Percentiles rank a stretch among this genome's conserved stretches.
phyloP scores from a whole-genome alignment of 1,139 yeast species.

The Fermentozyma sake region DNA sequence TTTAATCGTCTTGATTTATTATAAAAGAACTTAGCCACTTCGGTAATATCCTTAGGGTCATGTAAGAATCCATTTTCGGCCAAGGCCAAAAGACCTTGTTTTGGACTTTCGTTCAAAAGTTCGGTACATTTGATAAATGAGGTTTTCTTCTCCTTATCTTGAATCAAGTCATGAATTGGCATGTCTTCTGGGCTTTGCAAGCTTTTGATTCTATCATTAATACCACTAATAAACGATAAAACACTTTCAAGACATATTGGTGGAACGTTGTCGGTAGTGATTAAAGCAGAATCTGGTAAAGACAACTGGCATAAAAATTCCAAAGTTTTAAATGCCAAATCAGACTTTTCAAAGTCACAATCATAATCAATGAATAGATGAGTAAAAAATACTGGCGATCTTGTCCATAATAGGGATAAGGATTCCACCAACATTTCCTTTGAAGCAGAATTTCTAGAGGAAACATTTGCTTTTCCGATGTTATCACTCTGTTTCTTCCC shows the following conservation, averaged over 20 bases:
- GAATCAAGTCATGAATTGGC: slow-evolving; percentile 27
- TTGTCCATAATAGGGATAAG: slow-evolving; percentile 76
- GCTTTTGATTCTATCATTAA: slow-evolving; percentile 52
- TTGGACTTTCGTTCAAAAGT: slow-evolving; percentile 72
- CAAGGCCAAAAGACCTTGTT: slow-evolving; percentile 63
- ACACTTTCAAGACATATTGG: slow-evolving; percentile 91
- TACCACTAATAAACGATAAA: slow-evolving; percentile 63
- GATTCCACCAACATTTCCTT: slow-evolving; percentile 85
- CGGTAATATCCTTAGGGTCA: slow-evolving; percentile 47
- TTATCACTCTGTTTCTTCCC: slow-evolving; percentile 16
- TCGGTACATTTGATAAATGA: slow-evolving; percentile 73
- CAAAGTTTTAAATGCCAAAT: slow-evolving; percentile 65
- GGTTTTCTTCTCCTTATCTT: slow-evolving; percentile 57
- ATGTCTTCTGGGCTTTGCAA: slow-evolving; percentile 14
- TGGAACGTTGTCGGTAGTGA: slow-evolving; percentile 84
- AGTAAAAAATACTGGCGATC: slow-evolving; percentile 76
- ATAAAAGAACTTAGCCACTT: slow-evolving; percentile 72
- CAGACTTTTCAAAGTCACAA: slow-evolving; percentile 85
- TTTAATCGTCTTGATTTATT: slow-evolving; percentile 78
- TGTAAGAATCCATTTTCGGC: slow-evolving; percentile 61
- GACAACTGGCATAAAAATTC: slow-evolving; percentile 73
- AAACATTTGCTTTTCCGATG: slow-evolving; percentile 17
- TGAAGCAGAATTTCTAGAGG: slow-evolving; percentile 29
- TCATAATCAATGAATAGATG: slow-evolving; percentile 79
- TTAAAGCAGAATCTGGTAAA: slow-evolving; percentile 71